Base-by-base conservation (phyloP, 164 flowering plant genomes). In the Vitis cinerea region DNA sequence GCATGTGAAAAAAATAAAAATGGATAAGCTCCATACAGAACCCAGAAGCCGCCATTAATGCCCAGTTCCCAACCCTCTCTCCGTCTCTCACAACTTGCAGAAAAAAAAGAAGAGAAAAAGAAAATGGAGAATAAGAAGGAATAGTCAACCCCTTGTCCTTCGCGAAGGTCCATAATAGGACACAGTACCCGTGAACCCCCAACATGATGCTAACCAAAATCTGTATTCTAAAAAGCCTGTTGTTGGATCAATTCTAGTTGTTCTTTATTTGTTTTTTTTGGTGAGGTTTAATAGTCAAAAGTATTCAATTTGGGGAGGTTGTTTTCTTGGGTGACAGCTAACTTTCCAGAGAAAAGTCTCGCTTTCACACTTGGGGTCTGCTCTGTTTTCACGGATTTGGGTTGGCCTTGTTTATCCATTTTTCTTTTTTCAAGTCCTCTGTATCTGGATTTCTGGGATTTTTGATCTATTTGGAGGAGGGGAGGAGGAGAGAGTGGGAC, bases 111-210 rank as follows among this genome's bases (percentile, higher is more conserved):
- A 37, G 44, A 3, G 44, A 6, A 37, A 37, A 37, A 37, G 44
- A 37, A 6, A 37, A 37, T 3, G 44, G 44, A 6, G 44, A 37
- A 37, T 37, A 37, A 37, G 44, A 6, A 37, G 44, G 4, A 37
- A 37, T 37, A 61, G 71, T 66, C 71, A 66, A 67, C 75, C 66
- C 17, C 14, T 66, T 56, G 61, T 72, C 66, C 47, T 66, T 17
- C 50, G 2, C 48, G 50, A 71, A 49, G 47, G 16, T 65, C 59
- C 27, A 8, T 17, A 55, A 12, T n/a, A 50, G 68, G 31, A 71
- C 74, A 6, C 44, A 37, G 44, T 58, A 64, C 65, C 64, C 48
- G 19, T 16, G 47, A 17, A 49, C 53, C 23, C 48, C 30, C 50
- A 50, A 69, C 58, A 17, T 15, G 59, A 58, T 47, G 48, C 48